Percentiles rank a stretch among this genome's conserved stretches.
Evolutionary conservation across 208 protist species (phyloP).

Genomic region (Trypanosomatidae sp.): DNA sequence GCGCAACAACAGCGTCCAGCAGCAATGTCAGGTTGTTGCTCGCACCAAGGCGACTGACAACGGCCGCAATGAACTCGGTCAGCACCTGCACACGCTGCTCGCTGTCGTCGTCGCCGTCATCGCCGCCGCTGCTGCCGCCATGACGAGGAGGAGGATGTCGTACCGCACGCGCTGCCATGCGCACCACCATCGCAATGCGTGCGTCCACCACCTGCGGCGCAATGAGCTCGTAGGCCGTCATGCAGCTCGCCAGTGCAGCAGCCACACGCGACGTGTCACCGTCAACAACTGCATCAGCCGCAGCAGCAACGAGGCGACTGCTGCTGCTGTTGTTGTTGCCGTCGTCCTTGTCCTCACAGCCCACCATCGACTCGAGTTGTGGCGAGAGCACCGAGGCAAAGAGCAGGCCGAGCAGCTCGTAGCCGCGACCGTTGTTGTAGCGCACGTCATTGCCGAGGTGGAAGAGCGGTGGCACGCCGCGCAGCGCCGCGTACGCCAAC

Average conservation of each 20-base stretch:
- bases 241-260: conserved; percentile 38
- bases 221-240: conserved; percentile 73
- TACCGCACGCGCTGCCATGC: conserved; percentile 35
- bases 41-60: conserved; percentile 25
- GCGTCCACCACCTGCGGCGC: conserved; percentile 81
- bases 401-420: conserved; percentile 71
- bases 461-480: conserved; percentile 15
- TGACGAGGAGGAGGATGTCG: not conserved
- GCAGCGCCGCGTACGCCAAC: too few relatives aligned
- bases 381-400: conserved; percentile 76
- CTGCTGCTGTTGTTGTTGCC: not conserved
- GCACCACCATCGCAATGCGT: conserved; percentile 58
- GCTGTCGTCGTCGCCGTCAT: not conserved
- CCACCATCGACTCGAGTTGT: conserved; percentile 20
- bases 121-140: not conserved
- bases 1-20: conserved; percentile 28
- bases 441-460: conserved; percentile 53
- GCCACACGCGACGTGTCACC: conserved; percentile 5
- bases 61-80: conserved; percentile 28
- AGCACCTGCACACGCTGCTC: conserved; percentile 5
- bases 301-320: not conserved
- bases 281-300: conserved; percentile 1
- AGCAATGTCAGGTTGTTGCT: conserved; percentile 61
- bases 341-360: not conserved
- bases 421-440: conserved; percentile 81